Evolutionary conservation across 2,329 filamentous ascomycete genomes (phyloP).

Genomic region (Claviceps purpurea): DNA sequence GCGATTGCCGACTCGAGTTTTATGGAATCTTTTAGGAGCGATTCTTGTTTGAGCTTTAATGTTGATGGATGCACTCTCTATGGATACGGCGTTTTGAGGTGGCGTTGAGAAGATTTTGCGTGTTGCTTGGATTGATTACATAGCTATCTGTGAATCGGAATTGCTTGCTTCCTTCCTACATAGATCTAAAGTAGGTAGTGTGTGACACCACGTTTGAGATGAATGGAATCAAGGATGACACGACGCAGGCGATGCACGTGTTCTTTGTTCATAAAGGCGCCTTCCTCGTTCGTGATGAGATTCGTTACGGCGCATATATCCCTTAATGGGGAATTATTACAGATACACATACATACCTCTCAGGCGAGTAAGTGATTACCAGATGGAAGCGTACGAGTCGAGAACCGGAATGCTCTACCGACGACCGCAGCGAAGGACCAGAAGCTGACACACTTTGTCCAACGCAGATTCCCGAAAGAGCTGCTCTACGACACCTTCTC

Average conservation of each 20-base stretch:
- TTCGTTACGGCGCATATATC: too few species aligned
- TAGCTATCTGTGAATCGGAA: not conserved
- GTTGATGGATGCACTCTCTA: not conserved
- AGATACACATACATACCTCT: too few species aligned
- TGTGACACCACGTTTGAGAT: slow-evolving; percentile 8
- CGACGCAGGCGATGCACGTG: not conserved
- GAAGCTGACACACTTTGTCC: not conserved
- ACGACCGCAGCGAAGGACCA: too few species aligned
- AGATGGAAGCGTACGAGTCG: too few species aligned
- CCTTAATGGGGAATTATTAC: too few species aligned
- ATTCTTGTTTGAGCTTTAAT: too few species aligned
- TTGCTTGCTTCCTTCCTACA: slow-evolving; percentile 1
- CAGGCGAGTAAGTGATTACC: too few species aligned
- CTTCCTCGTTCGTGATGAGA: too few species aligned
- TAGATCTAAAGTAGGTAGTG: slow-evolving; percentile 9
- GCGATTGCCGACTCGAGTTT: not conserved
- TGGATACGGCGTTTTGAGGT: slow-evolving; percentile 6
- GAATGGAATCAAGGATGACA: not conserved
- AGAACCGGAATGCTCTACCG: too few species aligned
- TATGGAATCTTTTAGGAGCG: too few species aligned
- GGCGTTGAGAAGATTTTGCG: not conserved
- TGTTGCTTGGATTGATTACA: not conserved
- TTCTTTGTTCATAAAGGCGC: not conserved
- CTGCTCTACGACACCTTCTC: slow-evolving; percentile 58
- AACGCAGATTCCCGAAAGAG: slow-evolving; percentile 40